Evolutionary conservation across 2,329 filamentous ascomycete genomes (phyloP), one percentile per base, ranked within the genome.

Genomic region (Microdochium bolleyi): DNA sequence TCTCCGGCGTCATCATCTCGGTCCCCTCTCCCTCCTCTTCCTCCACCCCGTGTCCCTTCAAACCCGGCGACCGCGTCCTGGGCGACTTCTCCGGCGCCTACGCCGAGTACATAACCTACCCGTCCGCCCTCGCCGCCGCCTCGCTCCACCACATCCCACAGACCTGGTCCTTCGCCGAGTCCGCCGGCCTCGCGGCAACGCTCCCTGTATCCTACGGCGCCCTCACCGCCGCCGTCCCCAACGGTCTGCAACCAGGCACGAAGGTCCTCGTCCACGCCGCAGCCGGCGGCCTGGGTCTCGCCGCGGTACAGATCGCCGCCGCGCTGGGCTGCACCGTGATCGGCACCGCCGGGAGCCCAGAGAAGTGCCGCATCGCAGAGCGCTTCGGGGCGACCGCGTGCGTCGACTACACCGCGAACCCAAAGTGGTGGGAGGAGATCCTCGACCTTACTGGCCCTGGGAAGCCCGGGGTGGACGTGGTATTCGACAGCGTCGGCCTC

Each of bases 401-500:
- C 50, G 65, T 82, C 27, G 62, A 75, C 58, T 73, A 77, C 57
- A 55, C 55, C 4, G 57, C 62, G 3, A 54, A 65, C 3, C 38
- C 51, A 13, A 63, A 67, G 0, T 85, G 80, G 82, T 75, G 74
- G 60, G 66, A 75, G n/a, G 59, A 68, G 14, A 74, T 84, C 2
- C 64, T 73, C n/a, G 62, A 65, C 2, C 56, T 75, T 21, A 83
- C 78, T 0, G 57, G 62, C 1, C 73, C 16, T 19, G 41, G 11
- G 27, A 30, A 73, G 0, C 65, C 69, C 27, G 81, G 81, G 0
- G 80, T 79, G 2, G 74, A 84, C 64, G 70, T 82, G 0, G 76
- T 83, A 13, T 79, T 78, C 58, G 81, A 85, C 64, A 73, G 75
- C 8, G 79, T 83, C 11, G 80, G 81, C 1, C 69, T 79, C 24